Evolutionary conservation across 2,329 filamentous ascomycete species (phyloP).

Genomic region (Cladobotryum mycophilum): DNA sequence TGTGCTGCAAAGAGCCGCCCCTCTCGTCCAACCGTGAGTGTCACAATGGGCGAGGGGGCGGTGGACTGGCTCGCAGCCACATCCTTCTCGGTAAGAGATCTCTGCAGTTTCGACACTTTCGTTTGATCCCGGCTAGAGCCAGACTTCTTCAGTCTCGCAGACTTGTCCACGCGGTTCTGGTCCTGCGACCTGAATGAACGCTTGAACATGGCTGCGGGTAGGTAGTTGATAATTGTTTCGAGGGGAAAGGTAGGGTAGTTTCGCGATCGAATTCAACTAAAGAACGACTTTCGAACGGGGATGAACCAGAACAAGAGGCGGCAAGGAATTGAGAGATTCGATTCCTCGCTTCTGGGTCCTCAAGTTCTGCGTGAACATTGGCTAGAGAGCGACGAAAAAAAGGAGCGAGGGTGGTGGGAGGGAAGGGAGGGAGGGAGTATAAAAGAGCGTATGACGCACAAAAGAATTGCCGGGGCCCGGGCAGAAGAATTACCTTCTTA

Average conservation of each 20-base stretch:
- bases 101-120: conserved; percentile 80
- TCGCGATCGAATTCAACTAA: conserved; percentile 14
- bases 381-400: conserved; percentile 47
- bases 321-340: not conserved
- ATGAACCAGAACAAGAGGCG: conserved; percentile 10
- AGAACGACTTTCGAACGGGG: conserved; percentile 23
- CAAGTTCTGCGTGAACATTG: conserved; percentile 17
- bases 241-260: conserved; percentile 1
- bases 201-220: conserved; percentile 69
- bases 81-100: conserved; percentile 61
- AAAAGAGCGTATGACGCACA: conserved; percentile 34
- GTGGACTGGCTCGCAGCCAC: conserved; percentile 23
- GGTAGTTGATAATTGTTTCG: conserved; percentile 15
- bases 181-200: conserved; percentile 80
- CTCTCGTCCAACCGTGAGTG: conserved; percentile 75
- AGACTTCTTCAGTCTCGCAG: conserved; percentile 67
- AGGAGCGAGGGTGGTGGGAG: conserved; percentile 37
- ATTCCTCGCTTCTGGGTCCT: not conserved
- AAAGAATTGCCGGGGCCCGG: conserved; percentile 47
- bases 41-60: conserved; percentile 68
- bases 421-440: conserved; percentile 23
- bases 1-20: conserved; percentile 90
- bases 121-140: conserved; percentile 57
- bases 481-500: conserved; percentile 41
- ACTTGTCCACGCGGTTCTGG: conserved; percentile 71